Percentiles rank a stretch among this genome's conserved stretches.
Evolutionary conservation across 805 yeast genomes (phyloP).

Genomic region (Myxozyma melibiosi): DNA sequence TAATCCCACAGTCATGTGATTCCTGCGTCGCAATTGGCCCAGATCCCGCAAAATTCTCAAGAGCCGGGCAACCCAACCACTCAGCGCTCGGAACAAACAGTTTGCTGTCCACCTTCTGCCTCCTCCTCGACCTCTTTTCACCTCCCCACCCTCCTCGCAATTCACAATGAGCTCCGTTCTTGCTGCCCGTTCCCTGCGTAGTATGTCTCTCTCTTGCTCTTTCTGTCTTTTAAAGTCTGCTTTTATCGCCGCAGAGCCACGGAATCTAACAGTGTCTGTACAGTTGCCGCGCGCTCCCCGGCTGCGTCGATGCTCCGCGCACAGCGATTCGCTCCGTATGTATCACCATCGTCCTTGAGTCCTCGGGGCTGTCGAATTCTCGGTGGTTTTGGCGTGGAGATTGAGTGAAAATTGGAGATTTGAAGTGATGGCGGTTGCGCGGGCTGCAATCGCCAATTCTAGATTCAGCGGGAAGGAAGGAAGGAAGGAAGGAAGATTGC

Average conservation of each 20-base stretch:
- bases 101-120: not conserved
- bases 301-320: slow-evolving; percentile 26
- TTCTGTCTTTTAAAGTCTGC: not conserved
- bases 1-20: not conserved
- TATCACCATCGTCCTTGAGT: not conserved
- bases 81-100: not conserved
- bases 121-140: not conserved
- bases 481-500: too few species aligned
- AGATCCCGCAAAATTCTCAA: not conserved
- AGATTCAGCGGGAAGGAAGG: not conserved
- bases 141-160: not conserved
- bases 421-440: not conserved
- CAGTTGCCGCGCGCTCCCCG: slow-evolving; percentile 27
- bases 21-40: slow-evolving; percentile 5
- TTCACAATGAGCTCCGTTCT: slow-evolving; percentile 29
- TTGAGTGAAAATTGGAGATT: not conserved
- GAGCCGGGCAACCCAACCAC: slow-evolving; percentile 2
- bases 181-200: slow-evolving; percentile 27
- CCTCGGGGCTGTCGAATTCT: not conserved
- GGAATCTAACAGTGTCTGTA: too few species aligned
- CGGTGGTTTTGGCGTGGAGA: not conserved
- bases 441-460: too few species aligned
- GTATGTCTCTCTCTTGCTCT: slow-evolving; percentile 13
- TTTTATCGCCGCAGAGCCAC: not conserved
- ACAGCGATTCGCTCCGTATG: slow-evolving; percentile 32